Evolutionary conservation across 2,329 filamentous ascomycete genomes (phyloP).

Genomic region (Exophiala aquamarina): DNA sequence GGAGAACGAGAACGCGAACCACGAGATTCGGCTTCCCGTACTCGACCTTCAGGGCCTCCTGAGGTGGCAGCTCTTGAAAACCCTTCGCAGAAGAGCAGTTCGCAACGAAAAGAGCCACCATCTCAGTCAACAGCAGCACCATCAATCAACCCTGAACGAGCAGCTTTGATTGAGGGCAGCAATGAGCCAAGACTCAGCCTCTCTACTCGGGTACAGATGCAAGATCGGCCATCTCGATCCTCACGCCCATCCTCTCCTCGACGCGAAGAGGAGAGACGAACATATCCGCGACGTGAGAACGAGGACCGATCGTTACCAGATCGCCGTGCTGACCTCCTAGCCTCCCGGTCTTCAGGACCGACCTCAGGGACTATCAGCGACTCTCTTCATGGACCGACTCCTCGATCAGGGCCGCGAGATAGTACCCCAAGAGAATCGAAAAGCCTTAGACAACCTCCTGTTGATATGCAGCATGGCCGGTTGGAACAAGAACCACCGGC

Average conservation of each 20-base stretch:
- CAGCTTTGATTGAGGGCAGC: constrained; percentile 30
- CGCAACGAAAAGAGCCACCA: constrained; percentile 20
- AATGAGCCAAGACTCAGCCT: constrained; percentile 18
- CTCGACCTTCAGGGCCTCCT: constrained; percentile 20
- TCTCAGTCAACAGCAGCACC: constrained; percentile 23
- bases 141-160: constrained; percentile 30
- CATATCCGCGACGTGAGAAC: constrained; percentile 19
- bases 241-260: constrained; percentile 27
- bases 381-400: background rate
- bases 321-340: constrained; percentile 11
- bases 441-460: constrained; percentile 23
- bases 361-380: constrained; percentile 8
- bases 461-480: constrained; percentile 48
- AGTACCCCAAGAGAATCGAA: constrained; percentile 5
- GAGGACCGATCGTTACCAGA: constrained; percentile 20
- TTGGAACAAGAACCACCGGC: constrained; percentile 40
- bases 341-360: constrained; percentile 2
- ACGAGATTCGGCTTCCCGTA: constrained; percentile 27
- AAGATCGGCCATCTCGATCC: constrained; percentile 20
- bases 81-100: constrained; percentile 24
- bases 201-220: constrained; percentile 13
- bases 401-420: constrained; percentile 2
- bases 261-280: constrained; percentile 25
- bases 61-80: constrained; percentile 13
- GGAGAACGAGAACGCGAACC: constrained; percentile 30